Conservation (phyloP, 1,139 yeast genomes). For the Casaregolazyma suthepensis region DNA sequence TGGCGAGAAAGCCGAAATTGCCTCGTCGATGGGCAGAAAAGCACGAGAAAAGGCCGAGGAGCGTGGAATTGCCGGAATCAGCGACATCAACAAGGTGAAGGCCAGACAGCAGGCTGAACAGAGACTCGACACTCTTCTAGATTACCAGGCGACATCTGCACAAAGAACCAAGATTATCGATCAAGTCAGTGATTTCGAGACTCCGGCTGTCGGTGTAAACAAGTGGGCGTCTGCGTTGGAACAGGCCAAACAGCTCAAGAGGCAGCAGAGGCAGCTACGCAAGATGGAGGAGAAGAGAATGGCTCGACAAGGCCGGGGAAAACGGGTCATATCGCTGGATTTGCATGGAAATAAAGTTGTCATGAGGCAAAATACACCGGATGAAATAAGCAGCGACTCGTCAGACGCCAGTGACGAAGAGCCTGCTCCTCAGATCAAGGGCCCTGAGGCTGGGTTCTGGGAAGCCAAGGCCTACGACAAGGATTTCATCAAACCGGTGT, state of each 20-base stretch:
- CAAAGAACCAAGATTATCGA: slow-evolving; percentile 90
- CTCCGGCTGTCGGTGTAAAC: slow-evolving; percentile 43
- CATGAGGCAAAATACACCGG: slow-evolving; percentile 24
- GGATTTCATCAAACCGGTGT: slow-evolving; percentile 31
- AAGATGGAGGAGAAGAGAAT: slow-evolving; percentile 54
- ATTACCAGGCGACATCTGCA: slow-evolving; percentile 80
- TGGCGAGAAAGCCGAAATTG: slow-evolving; percentile 27
- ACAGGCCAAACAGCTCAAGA: slow-evolving; percentile 72
- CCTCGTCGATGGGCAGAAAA: slow-evolving; percentile 27
- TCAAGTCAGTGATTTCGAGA: slow-evolving; percentile 83
- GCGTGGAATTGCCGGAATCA: slow-evolving; percentile 43
- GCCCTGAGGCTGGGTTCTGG: slow-evolving; percentile 18
- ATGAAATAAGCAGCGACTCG: slow-evolving; percentile 20
- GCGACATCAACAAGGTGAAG: slow-evolving; percentile 50
- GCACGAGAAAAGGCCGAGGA: slow-evolving; percentile 22
- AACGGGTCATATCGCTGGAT: slow-evolving; percentile 67
- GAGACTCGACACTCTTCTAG: slow-evolving; percentile 62
- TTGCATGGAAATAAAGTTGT: slow-evolving; percentile 75
- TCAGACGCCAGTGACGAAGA: slow-evolving; percentile 13
- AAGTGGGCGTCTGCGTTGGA: slow-evolving; percentile 89
- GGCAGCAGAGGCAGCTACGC: slow-evolving; percentile 69
- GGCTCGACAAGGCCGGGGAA: slow-evolving; percentile 64
- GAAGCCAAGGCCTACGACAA: slow-evolving; percentile 26
- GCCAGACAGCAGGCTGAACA: slow-evolving; percentile 52
- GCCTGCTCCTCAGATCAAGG: slow-evolving; percentile 13